Percentiles rank a stretch among this genome's conserved stretches.
These are phyloP conservation scores for Mucor velutinosus DNA, from an alignment of 371 early-diverging fungal genomes.

Conservation along the genomic window DNA sequence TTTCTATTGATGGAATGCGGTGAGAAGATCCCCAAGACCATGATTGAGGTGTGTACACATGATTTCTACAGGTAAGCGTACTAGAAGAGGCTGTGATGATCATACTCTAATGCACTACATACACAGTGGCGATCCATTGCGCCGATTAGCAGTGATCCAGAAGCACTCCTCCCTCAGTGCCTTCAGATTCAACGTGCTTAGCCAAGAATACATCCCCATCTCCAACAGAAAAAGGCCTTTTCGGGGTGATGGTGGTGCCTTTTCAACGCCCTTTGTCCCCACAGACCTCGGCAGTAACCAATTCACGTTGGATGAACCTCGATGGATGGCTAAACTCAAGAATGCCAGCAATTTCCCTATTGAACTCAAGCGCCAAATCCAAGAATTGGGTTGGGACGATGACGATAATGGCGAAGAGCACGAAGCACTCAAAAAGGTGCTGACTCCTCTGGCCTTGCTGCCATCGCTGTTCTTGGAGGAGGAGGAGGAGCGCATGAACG, in stretches of 20 bases:
- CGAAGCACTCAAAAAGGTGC: slow-evolving; percentile 48
- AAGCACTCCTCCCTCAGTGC: slow-evolving; percentile 51
- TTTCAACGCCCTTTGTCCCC: slow-evolving; percentile 61
- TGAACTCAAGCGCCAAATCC: slow-evolving; percentile 63
- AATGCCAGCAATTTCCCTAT: slow-evolving; percentile 58
- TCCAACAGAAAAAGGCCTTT: slow-evolving; percentile 58
- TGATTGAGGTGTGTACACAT: slow-evolving; percentile 40
- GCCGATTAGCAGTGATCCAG: slow-evolving; percentile 46
- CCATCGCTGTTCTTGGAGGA: slow-evolving; percentile 61
- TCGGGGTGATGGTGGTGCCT: slow-evolving; percentile 52
- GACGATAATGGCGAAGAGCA: slow-evolving; percentile 58
- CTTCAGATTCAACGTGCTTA: slow-evolving; percentile 56
- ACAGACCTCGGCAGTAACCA: slow-evolving; percentile 65
- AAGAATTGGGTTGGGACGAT: slow-evolving; percentile 66
- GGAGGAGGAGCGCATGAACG: slow-evolving; percentile 45
- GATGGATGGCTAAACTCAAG: slow-evolving; percentile 62
- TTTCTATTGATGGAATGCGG: slow-evolving; percentile 68
- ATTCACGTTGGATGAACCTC: slow-evolving; percentile 63
- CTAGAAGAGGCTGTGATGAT: too few species aligned
- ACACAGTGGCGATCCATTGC: slow-evolving; percentile 50
- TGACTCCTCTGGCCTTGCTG: slow-evolving; percentile 55
- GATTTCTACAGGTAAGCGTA: slow-evolving; percentile 51
- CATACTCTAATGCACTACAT: not conserved
- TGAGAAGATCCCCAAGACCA: slow-evolving; percentile 57
- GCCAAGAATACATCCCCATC: slow-evolving; percentile 57